These are phyloP conservation scores for Pterula multifida DNA, from an alignment of 1,284 basidiomycete genomes.

Conservation along the genomic window DNA sequence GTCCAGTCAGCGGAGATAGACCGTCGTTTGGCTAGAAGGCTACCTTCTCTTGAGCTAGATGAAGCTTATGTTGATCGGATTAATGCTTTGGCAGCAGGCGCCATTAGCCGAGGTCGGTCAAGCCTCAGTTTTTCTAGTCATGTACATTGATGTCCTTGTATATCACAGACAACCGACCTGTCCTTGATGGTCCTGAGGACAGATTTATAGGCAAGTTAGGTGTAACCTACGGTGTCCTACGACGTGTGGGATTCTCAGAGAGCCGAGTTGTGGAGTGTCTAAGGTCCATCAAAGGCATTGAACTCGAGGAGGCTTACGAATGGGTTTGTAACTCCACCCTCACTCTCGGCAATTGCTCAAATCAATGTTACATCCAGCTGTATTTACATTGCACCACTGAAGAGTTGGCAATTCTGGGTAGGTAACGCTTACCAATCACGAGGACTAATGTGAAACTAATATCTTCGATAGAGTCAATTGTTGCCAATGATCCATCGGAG, in stretches of 20 bases:
- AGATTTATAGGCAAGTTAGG: constrained; percentile 66
- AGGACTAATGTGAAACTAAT: constrained; percentile 7
- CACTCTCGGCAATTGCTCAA: not conserved
- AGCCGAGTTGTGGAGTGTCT: constrained; percentile 64
- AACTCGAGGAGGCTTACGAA: constrained; percentile 85
- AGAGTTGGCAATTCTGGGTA: constrained; percentile 36
- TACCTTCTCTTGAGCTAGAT: not conserved
- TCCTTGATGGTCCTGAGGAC: constrained; percentile 47
- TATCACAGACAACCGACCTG: constrained; percentile 20
- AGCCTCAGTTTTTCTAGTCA: constrained; percentile 15
- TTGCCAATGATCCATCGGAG: constrained; percentile 10
- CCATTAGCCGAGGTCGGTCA: constrained; percentile 24
- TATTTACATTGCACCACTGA: constrained; percentile 56
- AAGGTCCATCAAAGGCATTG: constrained; percentile 46
- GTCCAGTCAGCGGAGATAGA: constrained; percentile 2
- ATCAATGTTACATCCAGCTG: constrained; percentile 34
- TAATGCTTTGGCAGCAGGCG: constrained; percentile 19
- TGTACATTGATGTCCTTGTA: constrained; percentile 7
- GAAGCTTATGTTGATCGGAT: not conserved
- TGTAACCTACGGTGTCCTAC: constrained; percentile 74
- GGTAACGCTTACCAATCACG: constrained; percentile 1
- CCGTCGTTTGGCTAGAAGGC: constrained; percentile 12
- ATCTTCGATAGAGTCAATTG: constrained; percentile 2
- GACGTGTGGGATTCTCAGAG: constrained; percentile 73
- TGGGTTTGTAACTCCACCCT: constrained; percentile 50